Evolutionary conservation across 1,284 basidiomycete genomes (phyloP), one percentile per base, ranked within the genome.

Genomic region (Vanrija humicola): DNA sequence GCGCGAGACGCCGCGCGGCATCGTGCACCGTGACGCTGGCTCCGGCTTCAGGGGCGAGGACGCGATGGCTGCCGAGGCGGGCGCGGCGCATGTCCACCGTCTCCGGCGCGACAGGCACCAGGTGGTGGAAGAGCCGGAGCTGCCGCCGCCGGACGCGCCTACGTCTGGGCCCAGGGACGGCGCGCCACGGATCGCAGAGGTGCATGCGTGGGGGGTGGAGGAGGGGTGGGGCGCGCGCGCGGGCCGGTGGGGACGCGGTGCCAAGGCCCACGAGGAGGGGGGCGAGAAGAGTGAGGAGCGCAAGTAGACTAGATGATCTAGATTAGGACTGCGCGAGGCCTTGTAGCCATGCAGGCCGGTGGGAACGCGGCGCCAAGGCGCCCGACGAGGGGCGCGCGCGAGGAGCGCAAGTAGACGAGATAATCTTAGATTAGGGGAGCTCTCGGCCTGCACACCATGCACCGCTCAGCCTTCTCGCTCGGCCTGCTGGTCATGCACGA

Each of bases 221-320:
- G 75, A 78, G 45, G 72, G 75, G 21, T 80, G 80, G 80, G 79
- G 79, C 0, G 65, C 70, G 46, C 75, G 74, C 38, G 78, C 78
- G 0, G 79, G 79, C 0, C 54, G 64, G 34, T 81, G 80, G 79
- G 80, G 80, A 0, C 63, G 72, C 50, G 79, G 80, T 0, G 69
- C 73, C 3, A 66, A 50, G 16, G 59, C 42, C n/a, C 57, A 52
- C 16, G 48, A 57, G 23, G 38, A 57, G 23, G 38, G 29, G 39
- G 46, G 42, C 23, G 46, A 50, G 48, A 43, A 54, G 26, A 25
- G 29, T 28, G 15, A 9, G 5, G 16, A 42, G 28, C 3, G 43
- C 25, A 14, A 18, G n/a, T 15, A 46, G 15, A 52, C 19, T 38
- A 44, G 46, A 45, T 26, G 29, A 28, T 28, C 38, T 29, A 28